Evolutionary conservation across 31 red algal genomes (phyloP).

Genomic region (Asparagopsis taxiformis): DNA sequence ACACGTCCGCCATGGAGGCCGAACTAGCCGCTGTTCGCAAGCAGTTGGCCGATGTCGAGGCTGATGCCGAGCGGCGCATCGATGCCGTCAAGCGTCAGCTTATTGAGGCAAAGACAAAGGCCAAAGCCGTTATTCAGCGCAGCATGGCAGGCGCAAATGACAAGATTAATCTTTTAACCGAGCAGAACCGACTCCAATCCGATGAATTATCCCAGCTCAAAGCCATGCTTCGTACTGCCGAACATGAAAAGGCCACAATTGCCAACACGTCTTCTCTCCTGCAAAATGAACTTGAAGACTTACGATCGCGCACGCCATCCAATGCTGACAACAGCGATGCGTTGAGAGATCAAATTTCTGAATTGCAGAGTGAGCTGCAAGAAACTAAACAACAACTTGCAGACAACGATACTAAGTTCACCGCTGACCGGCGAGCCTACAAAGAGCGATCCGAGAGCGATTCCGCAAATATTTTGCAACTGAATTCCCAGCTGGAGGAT

Average conservation of each 20-base stretch:
- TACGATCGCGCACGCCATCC: background rate
- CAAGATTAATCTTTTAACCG: background rate
- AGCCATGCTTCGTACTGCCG: conserved; percentile 4
- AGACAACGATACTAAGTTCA: background rate
- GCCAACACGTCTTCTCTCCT: background rate
- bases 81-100: conserved; percentile 14
- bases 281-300: background rate
- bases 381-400: background rate
- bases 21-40: conserved; percentile 10
- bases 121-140: conserved; percentile 18
- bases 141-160: background rate
- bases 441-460: background rate
- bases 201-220: conserved; percentile 12
- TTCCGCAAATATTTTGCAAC: background rate
- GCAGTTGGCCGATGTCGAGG: background rate
- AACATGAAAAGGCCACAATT: background rate
- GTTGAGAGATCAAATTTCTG: background rate
- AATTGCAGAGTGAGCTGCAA: background rate
- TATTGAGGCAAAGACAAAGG: conserved; percentile 2
- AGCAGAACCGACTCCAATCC: background rate
- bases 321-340: background rate
- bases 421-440: background rate
- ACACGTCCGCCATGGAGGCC: background rate
- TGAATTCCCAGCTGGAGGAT: background rate
- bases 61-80: conserved; percentile 16